Evolutionary conservation across 2,329 filamentous ascomycete genomes (phyloP), one percentile per base, ranked within the genome.

Genomic region (Pseudogymnoascus sp.): DNA sequence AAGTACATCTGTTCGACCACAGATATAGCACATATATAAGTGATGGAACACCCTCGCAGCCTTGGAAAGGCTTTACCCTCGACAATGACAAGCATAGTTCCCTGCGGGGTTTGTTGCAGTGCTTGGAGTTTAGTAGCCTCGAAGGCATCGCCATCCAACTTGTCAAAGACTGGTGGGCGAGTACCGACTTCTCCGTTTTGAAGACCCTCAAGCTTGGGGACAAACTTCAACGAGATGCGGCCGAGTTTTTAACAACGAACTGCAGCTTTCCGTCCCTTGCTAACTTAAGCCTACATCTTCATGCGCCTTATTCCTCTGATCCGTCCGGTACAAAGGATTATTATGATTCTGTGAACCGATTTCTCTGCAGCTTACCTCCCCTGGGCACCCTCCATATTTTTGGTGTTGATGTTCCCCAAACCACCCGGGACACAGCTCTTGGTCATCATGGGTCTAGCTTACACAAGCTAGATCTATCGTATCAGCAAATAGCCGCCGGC

Each of bases 151-250:
- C 25, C 14, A 28, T 8, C 18, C 47, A 57, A 57, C 6, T 33
- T 33, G 30, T 33, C 9, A 33, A 50, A 5, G 35, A 61, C 35
- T 22, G 5, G 43, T n/a, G 20, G n/a, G 61, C 43, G 4, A 11
- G n/a, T 36, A 54, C 33, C 30, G 22, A 64, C 47, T 60, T 61
- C 30, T 61, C 61, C 12, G 47, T 61, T 7, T 43, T 64, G 12
- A 43, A 37, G 7, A 59, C 38, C 9, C 62, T 64, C 28, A 61
- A 50, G 35, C 36, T 64, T 22, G 33, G 60, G 47, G 3, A 1
- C 6, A 1, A 2, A 7, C 3, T 57, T n/a, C 6, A 57, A 20
- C 14, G 20, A 28, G 47, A 57, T 57, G 47, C 47, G 14, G 18
- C 6, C 3, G 30, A 36, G 0, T 28, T 12, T 14, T 64, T 22